Percentiles rank a stretch among this genome's conserved stretches.
phyloP scores from a whole-genome alignment of 2,329 filamentous ascomycete species.

The Stagonosporopsis rhizophila region DNA sequence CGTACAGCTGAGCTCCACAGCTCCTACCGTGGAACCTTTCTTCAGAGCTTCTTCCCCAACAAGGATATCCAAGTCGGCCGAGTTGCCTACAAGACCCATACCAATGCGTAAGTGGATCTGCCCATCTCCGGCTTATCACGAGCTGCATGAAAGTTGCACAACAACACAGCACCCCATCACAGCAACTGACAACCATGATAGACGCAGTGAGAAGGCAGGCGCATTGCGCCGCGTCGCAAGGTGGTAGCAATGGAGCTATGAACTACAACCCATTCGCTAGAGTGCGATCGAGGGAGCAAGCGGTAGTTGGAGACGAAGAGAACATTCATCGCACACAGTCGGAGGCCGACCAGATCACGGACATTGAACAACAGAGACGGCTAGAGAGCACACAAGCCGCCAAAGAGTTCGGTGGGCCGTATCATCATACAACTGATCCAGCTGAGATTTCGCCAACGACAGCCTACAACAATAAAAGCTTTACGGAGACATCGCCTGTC shows the following conservation, averaged over 20 bases:
- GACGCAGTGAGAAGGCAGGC: constrained; percentile 47
- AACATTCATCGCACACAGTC: constrained; percentile 35
- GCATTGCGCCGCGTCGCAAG: constrained; percentile 44
- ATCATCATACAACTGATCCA: constrained; percentile 42
- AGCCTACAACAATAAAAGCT: constrained; percentile 15
- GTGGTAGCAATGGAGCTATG: constrained; percentile 27
- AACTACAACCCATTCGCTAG: constrained; percentile 49
- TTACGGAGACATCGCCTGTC: constrained; percentile 17
- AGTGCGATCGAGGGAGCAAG: constrained; percentile 31
- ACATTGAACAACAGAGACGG: constrained; percentile 37
- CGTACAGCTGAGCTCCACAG: constrained; percentile 13
- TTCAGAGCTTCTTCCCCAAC: neutral
- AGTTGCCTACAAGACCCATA: constrained; percentile 25
- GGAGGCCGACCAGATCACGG: constrained; percentile 31
- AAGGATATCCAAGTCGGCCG: constrained; percentile 21
- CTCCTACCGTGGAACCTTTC: constrained; percentile 14
- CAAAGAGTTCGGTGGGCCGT: constrained; percentile 39
- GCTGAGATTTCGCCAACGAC: constrained; percentile 30
- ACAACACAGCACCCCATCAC: constrained; percentile 6
- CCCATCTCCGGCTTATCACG: constrained; percentile 15
- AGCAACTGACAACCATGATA: constrained; percentile 27
- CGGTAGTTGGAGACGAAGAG: constrained; percentile 37
- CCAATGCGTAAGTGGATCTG: constrained; percentile 36
- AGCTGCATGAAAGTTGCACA: constrained; percentile 1
- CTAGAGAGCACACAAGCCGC: constrained; percentile 33